Evolutionary conservation across 2,329 filamentous ascomycete genomes (phyloP), one percentile per base, ranked within the genome.

Genomic region (Dactylellina parvicollis): DNA sequence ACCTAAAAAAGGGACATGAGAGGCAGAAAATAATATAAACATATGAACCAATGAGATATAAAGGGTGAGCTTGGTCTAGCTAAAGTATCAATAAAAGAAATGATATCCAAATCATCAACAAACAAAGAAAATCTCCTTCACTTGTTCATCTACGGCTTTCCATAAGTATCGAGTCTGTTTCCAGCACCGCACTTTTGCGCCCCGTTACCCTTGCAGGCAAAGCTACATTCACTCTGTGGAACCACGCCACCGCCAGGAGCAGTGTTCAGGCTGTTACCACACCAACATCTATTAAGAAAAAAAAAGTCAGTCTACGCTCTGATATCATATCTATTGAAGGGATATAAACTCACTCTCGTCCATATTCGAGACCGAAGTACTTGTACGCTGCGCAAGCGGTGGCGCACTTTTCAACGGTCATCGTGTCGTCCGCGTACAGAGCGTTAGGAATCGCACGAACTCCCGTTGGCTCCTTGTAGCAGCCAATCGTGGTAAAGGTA

Each of bases 311-410:
- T 20, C 49, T 75, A 8, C 56, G 74, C 54, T 46, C 10, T 28
- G 18, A 3, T 7, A 52, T 30, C 72, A 77, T 65, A 72, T 76
- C 67, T 70, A 77, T 34, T 10, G 32, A 12, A 38, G n/a, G 12
- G 16, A 20, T 9, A 16, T n/a, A 14, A 80, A 72, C 67, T 72
- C 60, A 72, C 67, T 72, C 50, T 65, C 52, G 65, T 59, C 79
- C 78, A 74, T 81, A 82, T 76, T 82, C 80, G 10, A 81, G 80
- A 14, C 82, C 82, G 56, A 83, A 83, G 76, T 82, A 83, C 55
- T 79, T 79, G 76, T 79, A 83, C 4, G 76, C 76, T 4, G 77
- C 75, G 70, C 82, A 83, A 75, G 78, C 79, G 0, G 59, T 74
- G 12, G 80, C 67, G n/a, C 76, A 76, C 40, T 75, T 76, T 18